Base-by-base conservation (phyloP, 1,284 basidiomycete genomes). In the Ceratobasidium sp. region DNA sequence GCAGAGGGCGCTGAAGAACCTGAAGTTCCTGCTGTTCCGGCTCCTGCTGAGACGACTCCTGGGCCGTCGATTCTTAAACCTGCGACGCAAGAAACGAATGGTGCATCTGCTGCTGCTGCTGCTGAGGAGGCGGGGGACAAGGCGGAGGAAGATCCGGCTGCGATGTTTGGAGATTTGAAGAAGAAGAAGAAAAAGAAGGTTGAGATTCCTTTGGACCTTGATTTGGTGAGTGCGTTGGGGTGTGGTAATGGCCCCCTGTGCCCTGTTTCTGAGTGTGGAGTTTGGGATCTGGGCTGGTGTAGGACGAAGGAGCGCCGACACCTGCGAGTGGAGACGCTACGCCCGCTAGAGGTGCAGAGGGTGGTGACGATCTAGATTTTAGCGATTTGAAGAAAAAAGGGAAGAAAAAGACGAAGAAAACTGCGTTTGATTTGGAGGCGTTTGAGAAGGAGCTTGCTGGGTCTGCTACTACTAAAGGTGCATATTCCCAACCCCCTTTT, bases 151-250 rank as follows among this genome's bases (percentile, higher is more conserved):
- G 33, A 95, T 61, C 88, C 91, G 82, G 93, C 93, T 82, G 90
- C 93, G 70, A 93, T 96, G 90, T 96, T 96, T 83, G 94, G 92
- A 6, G 94, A 94, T 82, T 83, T 95, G 83, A 96, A 96, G 89
- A 96, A 96, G 89, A 96, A 96, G 86, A 96, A 95, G 77, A 85
- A 84, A 86, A 95, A 94, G 87, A 95, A 96, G 88, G 95, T 94
- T 85, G 94, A 94, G 79, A 93, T 96, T 76, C 93, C 93, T 4
- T 88, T 94, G 83, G 95, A 96, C 84, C 86, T 95, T 83, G 95
- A 96, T 83, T 86, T 95, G 76, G 94, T 94, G 84, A 81, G 91
- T 87, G 44, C 33, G 61, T 38, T 15, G 15, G 9, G 20, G 33
- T 42, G 33, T 40, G 62, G 38, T 10, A 17, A 2, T 64, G 33